Conservation (phyloP, 352 stramenopile species). For the Phytophthora crassamura region DNA sequence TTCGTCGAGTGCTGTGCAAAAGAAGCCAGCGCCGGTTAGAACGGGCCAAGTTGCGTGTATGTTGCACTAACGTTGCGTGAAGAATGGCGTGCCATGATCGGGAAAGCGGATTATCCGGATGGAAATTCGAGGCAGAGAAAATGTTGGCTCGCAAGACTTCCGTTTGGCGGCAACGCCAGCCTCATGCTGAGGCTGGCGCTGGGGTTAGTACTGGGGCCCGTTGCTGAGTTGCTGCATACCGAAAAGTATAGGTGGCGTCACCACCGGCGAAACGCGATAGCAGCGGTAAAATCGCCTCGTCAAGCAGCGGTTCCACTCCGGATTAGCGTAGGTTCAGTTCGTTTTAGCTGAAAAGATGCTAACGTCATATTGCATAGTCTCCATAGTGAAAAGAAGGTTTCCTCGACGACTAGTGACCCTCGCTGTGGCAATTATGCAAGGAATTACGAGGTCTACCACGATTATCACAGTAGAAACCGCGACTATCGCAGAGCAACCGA, state of each 20-base stretch:
- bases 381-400: too few species aligned
- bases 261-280: background rate
- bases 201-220: too few species aligned
- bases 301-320: background rate
- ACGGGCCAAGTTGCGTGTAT: background rate
- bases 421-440: too few species aligned
- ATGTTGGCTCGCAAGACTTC: too few species aligned
- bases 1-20: conserved; percentile 30
- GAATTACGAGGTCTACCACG: too few species aligned
- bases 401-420: too few species aligned
- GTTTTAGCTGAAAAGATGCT: conserved; percentile 1
- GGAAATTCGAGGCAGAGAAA: background rate
- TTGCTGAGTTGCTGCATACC: too few species aligned
- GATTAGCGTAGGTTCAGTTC: conserved; percentile 14
- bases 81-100: conserved; percentile 3
- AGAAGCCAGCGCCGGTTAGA: conserved; percentile 29
- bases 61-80: conserved; percentile 18
- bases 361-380: too few species aligned
- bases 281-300: background rate
- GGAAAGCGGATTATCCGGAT: background rate
- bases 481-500: too few species aligned
- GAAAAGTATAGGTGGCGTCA: background rate
- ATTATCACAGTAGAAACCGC: too few species aligned
- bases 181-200: too few species aligned
- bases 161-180: too few species aligned